A percentile compares a stretch with the other conserved stretches of the same genome.
These are phyloP conservation scores for Trichoderma virens DNA, from an alignment of 495 filamentous ascomycete genomes.

Conservation along the genomic window DNA sequence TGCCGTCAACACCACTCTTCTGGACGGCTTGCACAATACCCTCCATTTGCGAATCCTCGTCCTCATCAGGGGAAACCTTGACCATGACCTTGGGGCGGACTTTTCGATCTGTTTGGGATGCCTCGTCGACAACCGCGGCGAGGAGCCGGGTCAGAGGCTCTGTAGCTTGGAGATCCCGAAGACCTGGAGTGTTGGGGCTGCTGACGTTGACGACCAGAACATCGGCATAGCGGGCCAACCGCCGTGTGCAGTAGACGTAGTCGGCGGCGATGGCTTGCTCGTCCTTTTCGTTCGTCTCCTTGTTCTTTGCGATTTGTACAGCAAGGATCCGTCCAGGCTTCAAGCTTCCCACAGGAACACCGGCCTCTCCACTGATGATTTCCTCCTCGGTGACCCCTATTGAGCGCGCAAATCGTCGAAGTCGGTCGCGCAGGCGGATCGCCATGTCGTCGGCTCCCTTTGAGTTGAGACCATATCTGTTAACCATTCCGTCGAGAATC, in stretches of 20 bases:
- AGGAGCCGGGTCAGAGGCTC: slow-evolving; percentile 76
- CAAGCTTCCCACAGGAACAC: slow-evolving; percentile 64
- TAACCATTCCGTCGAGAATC: slow-evolving; percentile 77
- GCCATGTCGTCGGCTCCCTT: slow-evolving; percentile 83
- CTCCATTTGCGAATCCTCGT: slow-evolving; percentile 67
- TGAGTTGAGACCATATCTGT: slow-evolving; percentile 92
- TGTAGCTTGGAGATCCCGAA: slow-evolving; percentile 73
- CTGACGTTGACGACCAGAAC: slow-evolving; percentile 95
- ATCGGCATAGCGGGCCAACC: slow-evolving; percentile 78
- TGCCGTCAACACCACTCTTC: slow-evolving; percentile 77
- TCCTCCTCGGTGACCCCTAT: slow-evolving; percentile 61
- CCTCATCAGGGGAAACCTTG: slow-evolving; percentile 94
- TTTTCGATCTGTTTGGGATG: slow-evolving; percentile 53
- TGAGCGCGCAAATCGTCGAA: slow-evolving; percentile 64
- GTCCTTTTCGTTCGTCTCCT: slow-evolving; percentile 73
- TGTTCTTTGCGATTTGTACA: slow-evolving; percentile 98
- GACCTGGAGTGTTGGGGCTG: slow-evolving; percentile 88
- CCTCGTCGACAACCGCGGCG: slow-evolving; percentile 72
- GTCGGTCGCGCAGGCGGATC: slow-evolving; percentile 64
- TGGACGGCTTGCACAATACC: slow-evolving; percentile 85
- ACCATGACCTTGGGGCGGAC: slow-evolving; percentile 85
- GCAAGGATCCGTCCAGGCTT: slow-evolving; percentile 65
- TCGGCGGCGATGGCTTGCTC: slow-evolving; percentile 75
- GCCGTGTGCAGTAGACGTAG: slow-evolving; percentile 79
- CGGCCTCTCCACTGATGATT: slow-evolving; percentile 61